Evolutionary conservation across 768 basidiomycete species (phyloP).

Genomic region (Pulveroboletus sp.): DNA sequence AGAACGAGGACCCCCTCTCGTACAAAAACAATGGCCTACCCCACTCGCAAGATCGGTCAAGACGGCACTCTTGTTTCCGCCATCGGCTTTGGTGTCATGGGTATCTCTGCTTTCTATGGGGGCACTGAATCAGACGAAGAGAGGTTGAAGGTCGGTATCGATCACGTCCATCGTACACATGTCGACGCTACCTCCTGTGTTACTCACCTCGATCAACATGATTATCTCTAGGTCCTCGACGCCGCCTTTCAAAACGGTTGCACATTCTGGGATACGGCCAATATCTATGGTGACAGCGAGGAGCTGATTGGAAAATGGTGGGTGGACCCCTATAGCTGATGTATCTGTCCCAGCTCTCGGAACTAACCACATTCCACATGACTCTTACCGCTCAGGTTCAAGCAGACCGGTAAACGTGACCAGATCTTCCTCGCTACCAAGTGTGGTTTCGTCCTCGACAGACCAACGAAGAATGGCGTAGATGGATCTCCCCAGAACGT

Average conservation of each 20-base stretch:
- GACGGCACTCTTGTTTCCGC: conserved; percentile 31
- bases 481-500: conserved; percentile 10
- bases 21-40: conserved; percentile 18
- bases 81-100: conserved; percentile 62
- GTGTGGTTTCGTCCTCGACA: conserved; percentile 36
- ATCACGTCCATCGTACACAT: background rate
- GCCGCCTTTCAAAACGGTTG: conserved; percentile 37
- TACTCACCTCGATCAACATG: background rate
- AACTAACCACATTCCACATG: no score
- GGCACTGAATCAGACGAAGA: conserved; percentile 47
- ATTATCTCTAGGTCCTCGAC: conserved; percentile 36
- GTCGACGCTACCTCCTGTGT: no score
- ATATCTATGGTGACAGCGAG: conserved; percentile 40
- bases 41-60: conserved; percentile 42
- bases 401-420: conserved; percentile 39
- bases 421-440: conserved; percentile 66
- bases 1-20: background rate
- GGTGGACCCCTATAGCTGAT: background rate
- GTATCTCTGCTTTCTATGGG: conserved; percentile 49
- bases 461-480: conserved; percentile 13
- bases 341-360: no score
- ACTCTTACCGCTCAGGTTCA: conserved; percentile 33
- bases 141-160: conserved; percentile 44
- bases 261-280: conserved; percentile 46
- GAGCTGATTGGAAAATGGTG: conserved; percentile 43